Evolutionary conservation across 2,329 filamentous ascomycete species (phyloP), one percentile per base, ranked within the genome.

Genomic region (Paracorniculantispora psalliotae): DNA sequence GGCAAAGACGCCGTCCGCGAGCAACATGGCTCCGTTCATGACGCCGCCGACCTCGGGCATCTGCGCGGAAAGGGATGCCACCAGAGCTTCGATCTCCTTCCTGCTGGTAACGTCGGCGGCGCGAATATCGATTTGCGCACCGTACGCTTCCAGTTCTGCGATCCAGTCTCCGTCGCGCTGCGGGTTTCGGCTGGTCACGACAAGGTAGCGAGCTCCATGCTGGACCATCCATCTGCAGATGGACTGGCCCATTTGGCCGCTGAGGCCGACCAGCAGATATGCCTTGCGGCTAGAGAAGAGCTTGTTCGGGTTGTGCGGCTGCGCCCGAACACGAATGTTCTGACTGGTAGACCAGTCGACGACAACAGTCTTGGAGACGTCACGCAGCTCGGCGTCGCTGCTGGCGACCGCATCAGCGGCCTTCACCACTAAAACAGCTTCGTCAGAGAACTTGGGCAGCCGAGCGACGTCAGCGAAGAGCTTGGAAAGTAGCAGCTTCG

Each of bases 21-120:
- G 61, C 3, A 76, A 67, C 70, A 74, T 72, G n/a, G 73, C 73
- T 2, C 71, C 73, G 39, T 75, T 70, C 3, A 66, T 66, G 6
- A 76, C 69, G 28, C 74, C 74, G 0, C 62, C 69, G 13, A 76
- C 67, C 0, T 67, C 66, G 0, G 74, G 74, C 63, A 74, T 65
- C 59, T 63, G 10, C 62, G 49, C 2, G 57, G 44, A 6, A 75
- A 68, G 9, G 67, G n/a, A 19, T 3, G 51, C 52, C 15, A 57
- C 59, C 12, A 51, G 47, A 2, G 30, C 28, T 15, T 56, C 35
- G 41, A 63, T 59, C 4, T 7, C 2, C 4, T 23, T n/a, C 12
- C 7, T 10, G 17, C 28, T 48, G 3, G 44, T 28, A 17, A 48
- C 21, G 15, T 48, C 33, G 10, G n/a, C n/a, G n/a, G n/a, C n/a